Base-by-base conservation (phyloP, 768 basidiomycete species). In the Gloeostereum incarnatum region DNA sequence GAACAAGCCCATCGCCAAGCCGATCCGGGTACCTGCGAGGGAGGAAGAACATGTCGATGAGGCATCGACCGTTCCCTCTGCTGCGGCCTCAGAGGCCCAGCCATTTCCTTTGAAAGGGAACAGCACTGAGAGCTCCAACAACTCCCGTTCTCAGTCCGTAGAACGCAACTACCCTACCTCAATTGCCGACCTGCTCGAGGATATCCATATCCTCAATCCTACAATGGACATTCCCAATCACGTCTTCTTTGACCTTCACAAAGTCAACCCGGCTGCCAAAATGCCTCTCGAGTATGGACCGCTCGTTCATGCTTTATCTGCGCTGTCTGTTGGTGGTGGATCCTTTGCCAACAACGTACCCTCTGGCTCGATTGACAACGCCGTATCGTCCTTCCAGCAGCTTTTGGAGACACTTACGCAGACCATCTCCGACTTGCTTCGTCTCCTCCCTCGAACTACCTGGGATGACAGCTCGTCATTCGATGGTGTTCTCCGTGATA, bases 391-490 rank as follows among this genome's bases (percentile, higher is more conserved):
- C 10, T 91, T 91, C 63, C 87, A 92, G 48, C 86, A 89, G 50
- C 64, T 92, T 0, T 64, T 92, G 30, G 88, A 90, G 63, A 91
- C 86, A 0, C 62, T 92, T 31, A 92, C 88, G 1, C 87, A 91
- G 49, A 90, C 87, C 0, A 90, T 92, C 48, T 90, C 88, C 3
- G 88, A 89, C 46, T 60, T 92, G 20, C 64, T 92, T 27, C 81
- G 85, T 5, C 71, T 91, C 22, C 77, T 92, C 42, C 89, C 88
- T 13, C 81, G 86, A 10, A 87, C 84, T 7, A 89, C 87, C 1
- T 90, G 86, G 88, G 84, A 88, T 42, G 87, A 90, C 49, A 87
- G 82, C 45, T 88, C 88, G 1, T 89, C 86, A 7, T 90, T 89
- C 47, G 85, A 89, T 47, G 82, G 85, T 24, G 84, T 88, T 16